Percentiles rank a stretch among this genome's conserved stretches.
These are phyloP conservation scores for Arabidopsis arenosa DNA, from an alignment of 345 rosid genomes.

Conservation along the genomic window DNA sequence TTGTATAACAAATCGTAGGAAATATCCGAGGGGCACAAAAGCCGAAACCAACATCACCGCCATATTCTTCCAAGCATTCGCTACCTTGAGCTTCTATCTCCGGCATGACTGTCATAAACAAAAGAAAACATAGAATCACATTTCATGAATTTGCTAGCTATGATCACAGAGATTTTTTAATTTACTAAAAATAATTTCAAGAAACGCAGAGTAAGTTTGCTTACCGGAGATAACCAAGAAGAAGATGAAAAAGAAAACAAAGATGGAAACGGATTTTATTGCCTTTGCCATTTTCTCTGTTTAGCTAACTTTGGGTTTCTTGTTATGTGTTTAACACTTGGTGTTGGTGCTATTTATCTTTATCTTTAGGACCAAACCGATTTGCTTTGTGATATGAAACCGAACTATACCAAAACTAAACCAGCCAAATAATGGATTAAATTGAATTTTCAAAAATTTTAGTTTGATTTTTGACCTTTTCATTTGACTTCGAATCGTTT, in stretches of 20 bases:
- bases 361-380: constrained; percentile 11
- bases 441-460: neutral
- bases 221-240: constrained; percentile 34
- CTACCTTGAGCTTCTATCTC: constrained; percentile 31
- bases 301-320: neutral
- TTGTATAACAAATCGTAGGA: constrained; percentile 35
- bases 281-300: constrained; percentile 27
- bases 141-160: neutral
- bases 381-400: neutral
- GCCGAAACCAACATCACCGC: constrained; percentile 40
- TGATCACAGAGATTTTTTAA: too few species aligned
- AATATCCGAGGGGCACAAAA: constrained; percentile 40
- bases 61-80: constrained; percentile 40
- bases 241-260: constrained; percentile 22
- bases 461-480: neutral
- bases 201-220: constrained; percentile 6
- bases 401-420: constrained; percentile 30
- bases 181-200: neutral
- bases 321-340: neutral
- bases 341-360: constrained; percentile 34
- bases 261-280: constrained; percentile 12
- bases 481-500: neutral
- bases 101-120: constrained; percentile 23
- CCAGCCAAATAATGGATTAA: neutral
- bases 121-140: neutral